Base-by-base conservation (phyloP, 2,329 filamentous ascomycete species). In the Pseudogymnoascus sp. region DNA sequence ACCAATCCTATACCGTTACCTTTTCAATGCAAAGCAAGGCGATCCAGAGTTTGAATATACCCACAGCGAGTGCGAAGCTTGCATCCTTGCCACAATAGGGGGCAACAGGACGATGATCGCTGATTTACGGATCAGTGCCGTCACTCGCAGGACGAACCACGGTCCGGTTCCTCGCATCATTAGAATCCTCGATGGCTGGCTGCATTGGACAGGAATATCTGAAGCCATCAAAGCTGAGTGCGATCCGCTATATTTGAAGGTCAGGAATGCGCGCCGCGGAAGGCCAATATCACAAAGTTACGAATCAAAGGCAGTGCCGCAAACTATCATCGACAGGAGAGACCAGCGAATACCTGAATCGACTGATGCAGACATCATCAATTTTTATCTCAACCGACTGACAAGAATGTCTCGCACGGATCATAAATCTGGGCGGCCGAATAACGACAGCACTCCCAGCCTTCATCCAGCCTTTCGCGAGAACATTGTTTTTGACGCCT, bases 21-120 rank as follows among this genome's bases (percentile, higher is more conserved):
- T 70, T 2, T 78, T 74, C 62, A 68, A 68, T 4, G 61, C 48
- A 2, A 58, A 15, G 37, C 69, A 70, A 0, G 69, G 73, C n/a
- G 66, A 72, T 0, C 58, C 58, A 26, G 64, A 63, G 52, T 65
- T 72, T 34, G 65, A 62, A 5, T 56, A 62, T 9, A 68, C 77
- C 3, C 60, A 63, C 28, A 71, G 67, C 5, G 69, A 71, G 12
- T 84, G 81, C 63, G 76, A 81, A 65, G 80, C 79, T 1, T 84
- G 81, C 62, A 76, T 80, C 26, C 67, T 83, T 10, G 73, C 77
- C 1, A 71, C 72, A 2, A 66, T 84, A 0, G 80, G 80, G 2
- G 76, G 75, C 0, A 72, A 73, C 30, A 68, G 66, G 3, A 66
- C 71, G 13, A 64, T 75, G 1, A 67, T 84, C 2, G 67, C 71